Evolutionary conservation across 805 yeast species (phyloP).

Genomic region (Yarrowia yakushimensis): DNA sequence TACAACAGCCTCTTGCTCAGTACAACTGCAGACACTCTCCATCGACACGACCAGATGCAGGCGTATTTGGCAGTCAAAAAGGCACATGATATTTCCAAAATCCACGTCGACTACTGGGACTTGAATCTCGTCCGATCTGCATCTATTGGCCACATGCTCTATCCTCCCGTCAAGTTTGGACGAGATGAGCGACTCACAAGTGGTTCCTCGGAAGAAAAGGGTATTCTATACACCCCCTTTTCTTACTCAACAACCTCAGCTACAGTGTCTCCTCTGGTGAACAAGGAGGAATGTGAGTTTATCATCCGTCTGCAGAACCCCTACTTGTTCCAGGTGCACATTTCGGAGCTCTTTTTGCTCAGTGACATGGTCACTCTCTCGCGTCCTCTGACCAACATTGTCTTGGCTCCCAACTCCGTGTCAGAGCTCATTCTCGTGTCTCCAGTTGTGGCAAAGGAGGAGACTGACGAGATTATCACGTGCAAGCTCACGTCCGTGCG

Average conservation of each 20-base stretch:
- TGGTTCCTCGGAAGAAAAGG: constrained; percentile 23
- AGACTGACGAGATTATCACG: constrained; percentile 46
- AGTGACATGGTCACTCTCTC: constrained; percentile 31
- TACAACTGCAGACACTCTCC: constrained; percentile 52
- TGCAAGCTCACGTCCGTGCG: constrained; percentile 45
- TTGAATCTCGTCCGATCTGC: constrained; percentile 57
- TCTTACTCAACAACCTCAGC: not conserved
- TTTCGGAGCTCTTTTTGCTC: constrained; percentile 41
- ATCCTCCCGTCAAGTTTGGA: constrained; percentile 23
- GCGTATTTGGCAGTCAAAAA: constrained; percentile 40
- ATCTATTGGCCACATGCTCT: constrained; percentile 23
- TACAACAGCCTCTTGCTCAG: constrained; percentile 55
- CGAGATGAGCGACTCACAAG: not conserved
- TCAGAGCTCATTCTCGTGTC: constrained; percentile 31
- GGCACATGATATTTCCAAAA: constrained; percentile 28
- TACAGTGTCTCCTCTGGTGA: constrained; percentile 40
- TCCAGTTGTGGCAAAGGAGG: constrained; percentile 46
- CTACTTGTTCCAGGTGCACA: constrained; percentile 65
- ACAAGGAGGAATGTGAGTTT: constrained; percentile 62
- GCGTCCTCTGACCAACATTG: constrained; percentile 29
- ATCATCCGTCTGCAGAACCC: constrained; percentile 69
- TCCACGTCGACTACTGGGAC: constrained; percentile 61
- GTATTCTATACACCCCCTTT: constrained; percentile 28
- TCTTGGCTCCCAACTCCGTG: constrained; percentile 33
- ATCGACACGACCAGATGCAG: constrained; percentile 54